Percentiles rank a stretch among this genome's conserved stretches.
phyloP scores from a whole-genome alignment of 2,329 filamentous ascomycete genomes.

The Fusarium multiceps region DNA sequence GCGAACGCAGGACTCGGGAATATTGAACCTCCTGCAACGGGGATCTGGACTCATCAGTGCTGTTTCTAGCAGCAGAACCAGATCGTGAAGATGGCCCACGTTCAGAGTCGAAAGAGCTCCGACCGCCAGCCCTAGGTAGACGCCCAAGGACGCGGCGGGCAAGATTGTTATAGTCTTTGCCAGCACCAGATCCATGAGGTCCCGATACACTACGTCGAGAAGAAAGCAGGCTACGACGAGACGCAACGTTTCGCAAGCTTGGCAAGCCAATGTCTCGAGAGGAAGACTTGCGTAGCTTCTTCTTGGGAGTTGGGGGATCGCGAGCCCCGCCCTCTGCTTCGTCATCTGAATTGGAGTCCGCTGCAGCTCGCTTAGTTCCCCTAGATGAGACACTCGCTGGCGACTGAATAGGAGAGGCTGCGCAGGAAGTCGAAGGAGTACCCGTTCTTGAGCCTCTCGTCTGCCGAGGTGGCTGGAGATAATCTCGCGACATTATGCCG shows the following conservation, averaged over 20 bases:
- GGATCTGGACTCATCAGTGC: constrained; percentile 29
- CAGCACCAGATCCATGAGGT: constrained; percentile 26
- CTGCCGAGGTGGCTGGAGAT: constrained; percentile 37
- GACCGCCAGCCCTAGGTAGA: constrained; percentile 36
- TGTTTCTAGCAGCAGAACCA: constrained; percentile 32
- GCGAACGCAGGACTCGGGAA: constrained; percentile 44
- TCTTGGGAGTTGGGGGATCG: constrained; percentile 51
- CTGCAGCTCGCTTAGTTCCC: constrained; percentile 64
- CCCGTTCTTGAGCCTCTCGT: constrained; percentile 46
- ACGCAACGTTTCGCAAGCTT: constrained; percentile 48
- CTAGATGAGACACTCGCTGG: constrained; percentile 53
- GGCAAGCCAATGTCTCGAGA: constrained; percentile 56
- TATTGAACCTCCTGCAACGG: constrained; percentile 38
- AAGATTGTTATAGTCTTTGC: constrained; percentile 42
- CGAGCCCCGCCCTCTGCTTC: constrained; percentile 43
- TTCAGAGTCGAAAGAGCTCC: constrained; percentile 35
- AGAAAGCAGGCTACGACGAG: constrained; percentile 40
- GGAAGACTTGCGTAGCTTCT: constrained; percentile 65
- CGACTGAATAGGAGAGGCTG: constrained; percentile 46
- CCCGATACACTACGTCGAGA: constrained; percentile 47
- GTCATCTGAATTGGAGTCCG: constrained; percentile 51
- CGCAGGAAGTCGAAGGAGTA: constrained; percentile 38
- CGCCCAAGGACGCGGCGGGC: constrained; percentile 44
- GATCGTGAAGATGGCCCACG: constrained; percentile 17
- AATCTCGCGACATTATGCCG: constrained; percentile 29